These are phyloP conservation scores for Ophiostoma novo-ulmi DNA, from an alignment of 2,329 filamentous ascomycete genomes.

Conservation along the genomic window DNA sequence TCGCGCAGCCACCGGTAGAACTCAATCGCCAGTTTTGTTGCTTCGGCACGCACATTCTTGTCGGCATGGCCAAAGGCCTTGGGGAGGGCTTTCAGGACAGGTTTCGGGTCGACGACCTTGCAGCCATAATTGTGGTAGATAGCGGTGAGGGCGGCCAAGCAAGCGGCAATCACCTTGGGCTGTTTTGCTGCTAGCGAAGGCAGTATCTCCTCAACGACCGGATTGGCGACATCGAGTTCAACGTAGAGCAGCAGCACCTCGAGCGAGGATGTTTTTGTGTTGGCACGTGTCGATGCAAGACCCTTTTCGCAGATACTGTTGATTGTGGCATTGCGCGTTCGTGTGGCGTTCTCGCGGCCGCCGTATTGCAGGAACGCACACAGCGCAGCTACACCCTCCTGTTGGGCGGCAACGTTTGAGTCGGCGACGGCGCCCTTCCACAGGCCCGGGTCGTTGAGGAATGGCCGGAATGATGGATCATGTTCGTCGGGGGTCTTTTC, in stretches of 20 bases:
- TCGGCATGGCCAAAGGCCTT: slow-evolving; percentile 95
- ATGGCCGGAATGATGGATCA: slow-evolving; percentile 80
- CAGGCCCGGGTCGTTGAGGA: slow-evolving; percentile 73
- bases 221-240: slow-evolving; percentile 79
- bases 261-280: slow-evolving; percentile 78
- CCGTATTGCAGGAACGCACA: slow-evolving; percentile 92
- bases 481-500: slow-evolving; percentile 77
- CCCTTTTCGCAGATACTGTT: slow-evolving; percentile 85
- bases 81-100: slow-evolving; percentile 78
- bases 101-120: slow-evolving; percentile 91
- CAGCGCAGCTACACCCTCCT: slow-evolving; percentile 81
- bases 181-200: slow-evolving; percentile 81
- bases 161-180: slow-evolving; percentile 73
- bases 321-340: slow-evolving; percentile 71
- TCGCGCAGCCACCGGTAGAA: slow-evolving; percentile 96
- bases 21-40: slow-evolving; percentile 85
- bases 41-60: slow-evolving; percentile 94
- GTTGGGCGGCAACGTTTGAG: slow-evolving; percentile 93
- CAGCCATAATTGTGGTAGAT: slow-evolving; percentile 94
- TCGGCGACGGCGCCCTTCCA: slow-evolving; percentile 93
- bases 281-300: slow-evolving; percentile 77
- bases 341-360: slow-evolving; percentile 69
- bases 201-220: slow-evolving; percentile 84
- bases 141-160: slow-evolving; percentile 68
- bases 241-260: slow-evolving; percentile 85